Percentiles rank a stretch among this genome's conserved stretches.
Evolutionary conservation across 768 basidiomycete species (phyloP).

Genomic region (Cyclocybe aegerita): DNA sequence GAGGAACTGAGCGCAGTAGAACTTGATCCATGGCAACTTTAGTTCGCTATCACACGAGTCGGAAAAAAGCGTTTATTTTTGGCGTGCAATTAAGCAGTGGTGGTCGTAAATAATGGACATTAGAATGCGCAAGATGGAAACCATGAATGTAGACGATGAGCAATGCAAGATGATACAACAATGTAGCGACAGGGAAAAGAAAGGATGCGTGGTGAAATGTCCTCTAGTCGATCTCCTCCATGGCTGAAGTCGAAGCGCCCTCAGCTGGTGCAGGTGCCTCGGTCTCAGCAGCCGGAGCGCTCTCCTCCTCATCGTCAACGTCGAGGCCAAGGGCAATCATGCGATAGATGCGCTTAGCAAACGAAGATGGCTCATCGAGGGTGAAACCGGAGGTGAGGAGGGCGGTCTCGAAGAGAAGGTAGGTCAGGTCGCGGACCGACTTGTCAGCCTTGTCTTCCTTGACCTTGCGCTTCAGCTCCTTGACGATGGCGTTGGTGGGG

Average conservation of each 20-base stretch:
- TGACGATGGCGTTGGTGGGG: constrained; percentile 88
- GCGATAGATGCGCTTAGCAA: constrained; percentile 94
- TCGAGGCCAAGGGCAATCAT: constrained; percentile 95
- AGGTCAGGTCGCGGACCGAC: constrained; percentile 95
- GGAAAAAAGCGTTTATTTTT: constrained; percentile 10
- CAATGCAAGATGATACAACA: constrained; percentile 30
- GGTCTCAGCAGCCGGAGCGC: constrained; percentile 39
- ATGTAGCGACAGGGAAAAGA: constrained; percentile 25
- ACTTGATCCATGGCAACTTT: too few species aligned
- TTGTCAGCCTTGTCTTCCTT: constrained; percentile 98
- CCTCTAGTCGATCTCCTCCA: constrained; percentile 94
- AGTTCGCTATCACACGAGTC: too few species aligned
- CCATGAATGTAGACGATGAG: constrained; percentile 16
- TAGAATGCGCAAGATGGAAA: constrained; percentile 11
- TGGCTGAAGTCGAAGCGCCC: constrained; percentile 71
- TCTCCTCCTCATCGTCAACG: constrained; percentile 74
- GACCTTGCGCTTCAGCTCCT: constrained; percentile 94
- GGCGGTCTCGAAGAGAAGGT: constrained; percentile 95
- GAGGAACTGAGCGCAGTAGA: too few species aligned
- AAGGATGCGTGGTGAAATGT: constrained; percentile 16
- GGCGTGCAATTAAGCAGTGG: constrained; percentile 14
- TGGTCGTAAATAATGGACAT: constrained; percentile 10
- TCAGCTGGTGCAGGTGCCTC: constrained; percentile 55
- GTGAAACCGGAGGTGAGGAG: constrained; percentile 95
- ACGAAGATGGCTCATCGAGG: constrained; percentile 92